These are phyloP conservation scores for Juncus inflexus DNA, from an alignment of 176 grass and related monocot species.

Conservation along the genomic window DNA sequence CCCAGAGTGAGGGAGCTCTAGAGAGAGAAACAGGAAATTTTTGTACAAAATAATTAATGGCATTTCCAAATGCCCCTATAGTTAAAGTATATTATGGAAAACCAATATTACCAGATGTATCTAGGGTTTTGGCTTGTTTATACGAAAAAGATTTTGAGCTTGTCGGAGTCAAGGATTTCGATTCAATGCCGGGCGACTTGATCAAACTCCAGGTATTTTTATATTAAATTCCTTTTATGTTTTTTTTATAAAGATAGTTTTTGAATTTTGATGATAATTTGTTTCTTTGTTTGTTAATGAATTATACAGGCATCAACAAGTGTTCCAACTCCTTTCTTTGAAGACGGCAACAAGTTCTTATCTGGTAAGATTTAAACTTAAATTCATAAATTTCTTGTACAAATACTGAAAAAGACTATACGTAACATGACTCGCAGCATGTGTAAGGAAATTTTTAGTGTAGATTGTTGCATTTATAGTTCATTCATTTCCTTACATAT, in stretches of 20 bases:
- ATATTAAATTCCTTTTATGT: conserved; percentile 12
- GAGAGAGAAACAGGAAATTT: conserved; percentile 5
- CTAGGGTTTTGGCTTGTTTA: conserved; percentile 80
- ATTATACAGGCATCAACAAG: conserved; percentile 46
- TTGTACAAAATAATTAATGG: conserved; percentile 31
- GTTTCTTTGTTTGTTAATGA: conserved; percentile 13
- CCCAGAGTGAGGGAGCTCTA: not conserved
- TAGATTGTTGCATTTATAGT: too few relatives aligned
- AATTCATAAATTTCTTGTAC: too few relatives aligned
- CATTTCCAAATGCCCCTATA: conserved; percentile 32
- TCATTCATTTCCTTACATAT: too few relatives aligned
- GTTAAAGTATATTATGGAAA: conserved; percentile 75
- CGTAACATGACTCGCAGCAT: too few relatives aligned
- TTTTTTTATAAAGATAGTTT: not conserved
- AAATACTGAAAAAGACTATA: too few relatives aligned
- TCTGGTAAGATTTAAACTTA: conserved; percentile 44
- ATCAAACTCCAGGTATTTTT: conserved; percentile 70
- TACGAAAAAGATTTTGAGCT: conserved; percentile 70
- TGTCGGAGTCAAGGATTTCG: conserved; percentile 17
- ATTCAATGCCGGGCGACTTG: conserved; percentile 35
- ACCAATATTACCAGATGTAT: conserved; percentile 69
- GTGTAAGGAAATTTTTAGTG: too few relatives aligned
- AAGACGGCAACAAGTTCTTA: conserved; percentile 57
- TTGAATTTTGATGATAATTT: not conserved
- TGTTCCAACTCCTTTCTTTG: conserved; percentile 59